Base-by-base conservation (phyloP, 2,329 filamentous ascomycete species). In the Fusarium bactridioides region DNA sequence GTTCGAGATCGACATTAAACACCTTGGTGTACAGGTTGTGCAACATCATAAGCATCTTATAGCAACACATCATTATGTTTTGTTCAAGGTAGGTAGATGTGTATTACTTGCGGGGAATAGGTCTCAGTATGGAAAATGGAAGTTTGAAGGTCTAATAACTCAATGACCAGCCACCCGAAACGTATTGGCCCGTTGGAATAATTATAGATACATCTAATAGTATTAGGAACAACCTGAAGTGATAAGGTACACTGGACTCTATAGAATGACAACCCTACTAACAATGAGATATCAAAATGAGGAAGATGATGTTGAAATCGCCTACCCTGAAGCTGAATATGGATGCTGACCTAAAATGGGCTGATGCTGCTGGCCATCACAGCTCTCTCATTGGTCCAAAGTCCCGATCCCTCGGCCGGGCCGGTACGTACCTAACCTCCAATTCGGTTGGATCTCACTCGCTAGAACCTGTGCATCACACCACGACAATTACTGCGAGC, bases 381-480 rank as follows among this genome's bases (percentile, higher is more conserved):
- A 50, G 60, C 55, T 45, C 55, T 70, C 27, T 54, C 44, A 72
- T 70, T 70, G 54, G 61, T n/a, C 33, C 16, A 37, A 37, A 40
- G 29, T 21, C 41, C 61, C 48, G 50, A 41, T 41, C 29, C 19
- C 16, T 37, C 19, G n/a, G 7, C 18, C 11, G 10, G 11, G 4
- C 5, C 13, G 59, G 57, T 69, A 69, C 66, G 66, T 69, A 69
- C 50, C 44, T 21, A 15, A 11, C 27, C 62, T 60, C 38, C 64
- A 67, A 66, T 48, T 33, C 41, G 51, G 58, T 70, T 71, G 55
- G 57, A 67, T 67, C 33, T 45, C 31, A 67, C 54, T 67, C 68
- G 53, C 33, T 41, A 61, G 57, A 58, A 64, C 51, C 63, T 58
- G 33, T 47, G 51, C 64, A 76, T 77, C 75, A 76, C 55, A 76